A percentile compares a stretch with the other conserved stretches of the same genome.
These are phyloP conservation scores for Triticum timopheevii DNA, from an alignment of 176 grass and related monocot genomes.

Conservation along the genomic window DNA sequence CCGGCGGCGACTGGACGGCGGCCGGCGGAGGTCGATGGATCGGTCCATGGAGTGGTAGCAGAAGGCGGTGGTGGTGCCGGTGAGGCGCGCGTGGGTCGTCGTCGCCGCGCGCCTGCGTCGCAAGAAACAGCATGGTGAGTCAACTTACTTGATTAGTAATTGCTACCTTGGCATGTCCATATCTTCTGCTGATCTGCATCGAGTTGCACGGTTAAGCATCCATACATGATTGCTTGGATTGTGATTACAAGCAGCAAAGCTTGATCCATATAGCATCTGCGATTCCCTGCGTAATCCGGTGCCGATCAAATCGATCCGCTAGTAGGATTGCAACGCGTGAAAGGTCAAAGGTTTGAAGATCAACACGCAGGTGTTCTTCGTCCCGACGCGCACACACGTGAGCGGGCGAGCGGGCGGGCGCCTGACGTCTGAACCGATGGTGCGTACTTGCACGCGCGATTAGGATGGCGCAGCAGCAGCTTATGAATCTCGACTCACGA, in stretches of 20 bases:
- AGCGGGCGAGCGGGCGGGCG: not conserved
- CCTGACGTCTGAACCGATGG: not conserved
- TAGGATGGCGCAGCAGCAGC: not conserved
- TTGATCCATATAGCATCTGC: not conserved
- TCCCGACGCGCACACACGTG: too few relatives aligned
- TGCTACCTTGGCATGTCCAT: too few relatives aligned
- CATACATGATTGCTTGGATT: too few relatives aligned
- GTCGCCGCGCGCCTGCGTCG: conserved; percentile 36
- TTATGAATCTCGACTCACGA: not conserved
- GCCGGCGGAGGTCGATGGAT: not conserved
- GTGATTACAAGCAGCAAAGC: not conserved
- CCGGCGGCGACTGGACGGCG: conserved; percentile 7
- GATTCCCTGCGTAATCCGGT: not conserved
- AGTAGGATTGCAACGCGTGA: not conserved
- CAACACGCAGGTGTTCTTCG: not conserved
- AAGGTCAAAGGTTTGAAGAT: not conserved
- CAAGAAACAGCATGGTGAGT: conserved; percentile 29
- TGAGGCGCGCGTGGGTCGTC: conserved; percentile 54
- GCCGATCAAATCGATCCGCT: not conserved
- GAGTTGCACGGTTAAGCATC: too few relatives aligned
- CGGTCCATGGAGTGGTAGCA: conserved; percentile 59
- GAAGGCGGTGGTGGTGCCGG: conserved; percentile 40
- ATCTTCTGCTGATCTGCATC: too few relatives aligned
- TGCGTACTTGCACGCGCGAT: not conserved
- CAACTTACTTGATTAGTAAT: too few relatives aligned